Conservation (phyloP, 2,329 filamentous ascomycete genomes). For the Ustulina deusta region DNA sequence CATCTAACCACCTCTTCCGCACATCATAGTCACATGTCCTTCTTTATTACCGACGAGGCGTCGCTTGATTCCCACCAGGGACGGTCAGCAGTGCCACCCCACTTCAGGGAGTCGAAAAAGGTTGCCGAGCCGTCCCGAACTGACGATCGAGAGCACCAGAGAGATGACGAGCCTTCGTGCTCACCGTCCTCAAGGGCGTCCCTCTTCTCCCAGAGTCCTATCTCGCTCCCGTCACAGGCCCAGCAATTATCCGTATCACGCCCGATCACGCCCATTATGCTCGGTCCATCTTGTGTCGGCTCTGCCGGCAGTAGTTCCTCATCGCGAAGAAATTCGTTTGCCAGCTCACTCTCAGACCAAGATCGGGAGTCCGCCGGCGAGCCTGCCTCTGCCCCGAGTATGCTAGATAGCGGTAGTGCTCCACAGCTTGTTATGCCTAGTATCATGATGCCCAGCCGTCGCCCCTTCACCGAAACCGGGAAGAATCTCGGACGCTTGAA, state of each 20-base stretch:
- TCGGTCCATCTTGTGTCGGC: slow-evolving; percentile 55
- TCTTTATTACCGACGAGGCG: slow-evolving; percentile 64
- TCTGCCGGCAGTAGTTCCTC: slow-evolving; percentile 60
- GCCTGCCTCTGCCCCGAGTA: slow-evolving; percentile 59
- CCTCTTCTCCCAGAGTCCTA: slow-evolving; percentile 50
- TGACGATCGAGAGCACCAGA: slow-evolving; percentile 43
- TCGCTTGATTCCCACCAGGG: slow-evolving; percentile 58
- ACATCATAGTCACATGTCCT: slow-evolving; percentile 62
- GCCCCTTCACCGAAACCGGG: slow-evolving; percentile 90
- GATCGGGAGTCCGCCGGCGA: slow-evolving; percentile 60
- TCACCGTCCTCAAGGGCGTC: slow-evolving; percentile 51
- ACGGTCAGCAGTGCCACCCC: slow-evolving; percentile 47
- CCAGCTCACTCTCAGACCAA: slow-evolving; percentile 61
- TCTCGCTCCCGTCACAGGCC: slow-evolving; percentile 47
- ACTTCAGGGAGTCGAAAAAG: slow-evolving; percentile 52
- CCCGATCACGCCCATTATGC: slow-evolving; percentile 60
- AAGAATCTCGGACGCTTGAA: slow-evolving; percentile 88
- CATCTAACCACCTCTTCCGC: slow-evolving; percentile 48
- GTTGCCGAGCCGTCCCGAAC: slow-evolving; percentile 34
- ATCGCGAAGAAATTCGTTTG: slow-evolving; percentile 65
- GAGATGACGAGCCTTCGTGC: slow-evolving; percentile 39
- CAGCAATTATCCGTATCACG: slow-evolving; percentile 55
- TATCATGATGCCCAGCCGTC: slow-evolving; percentile 86
- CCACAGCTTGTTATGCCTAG: slow-evolving; percentile 98
- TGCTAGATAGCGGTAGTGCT: slow-evolving; percentile 63